Base-by-base conservation (phyloP, 1,284 basidiomycete genomes). In the Hortiboletus rubellus region DNA sequence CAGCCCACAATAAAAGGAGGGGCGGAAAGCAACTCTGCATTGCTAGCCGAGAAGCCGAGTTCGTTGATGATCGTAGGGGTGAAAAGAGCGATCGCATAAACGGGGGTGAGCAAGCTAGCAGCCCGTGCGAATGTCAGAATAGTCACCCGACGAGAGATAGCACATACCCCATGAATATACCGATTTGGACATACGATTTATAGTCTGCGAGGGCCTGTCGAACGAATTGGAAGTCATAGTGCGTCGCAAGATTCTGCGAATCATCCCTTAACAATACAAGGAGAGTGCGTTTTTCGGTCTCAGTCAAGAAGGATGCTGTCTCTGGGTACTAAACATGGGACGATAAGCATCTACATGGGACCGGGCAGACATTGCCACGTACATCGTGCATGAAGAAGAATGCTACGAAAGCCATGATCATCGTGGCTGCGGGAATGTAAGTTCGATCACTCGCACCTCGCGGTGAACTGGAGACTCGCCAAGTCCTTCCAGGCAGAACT, bases 41-140 rank as follows among this genome's bases (percentile, higher is more conserved):
- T 68, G 1, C 81, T 77, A 40, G 83, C 79, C 2, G 78, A 75
- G 72, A 77, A 87, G 7, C 84, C 83, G 6, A 85, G 73, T 44
- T 79, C 72, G 8, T 75, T 73, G 54, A 85, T 79, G 61, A 85
- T 83, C 2, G 80, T 82, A 2, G 82, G 84, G 1, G 76, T 75
- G 60, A 86, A 87, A 46, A 86, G 75, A 40, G 85, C 77, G 63
- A 86, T 79, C n/a, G 81, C 78, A 60, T 85, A 85, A 41, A 83
- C 71, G 9, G 84, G 79, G 54, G 80, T 70, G 52, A 85, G 74
- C 18, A 80, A 57, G 30, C 80, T 74, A 51, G 33, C 12, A 65
- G 63, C 38, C 22, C 22, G 18, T 43, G 22, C 58, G 56, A 61
- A 55, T 58, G 31, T 57, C 38, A 48, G 45, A 36, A 33, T 8